A percentile compares a stretch with the other conserved stretches of the same genome.
These are phyloP conservation scores for Phialophora verrucosa DNA, from an alignment of 2,329 filamentous ascomycete genomes.

Conservation along the genomic window DNA sequence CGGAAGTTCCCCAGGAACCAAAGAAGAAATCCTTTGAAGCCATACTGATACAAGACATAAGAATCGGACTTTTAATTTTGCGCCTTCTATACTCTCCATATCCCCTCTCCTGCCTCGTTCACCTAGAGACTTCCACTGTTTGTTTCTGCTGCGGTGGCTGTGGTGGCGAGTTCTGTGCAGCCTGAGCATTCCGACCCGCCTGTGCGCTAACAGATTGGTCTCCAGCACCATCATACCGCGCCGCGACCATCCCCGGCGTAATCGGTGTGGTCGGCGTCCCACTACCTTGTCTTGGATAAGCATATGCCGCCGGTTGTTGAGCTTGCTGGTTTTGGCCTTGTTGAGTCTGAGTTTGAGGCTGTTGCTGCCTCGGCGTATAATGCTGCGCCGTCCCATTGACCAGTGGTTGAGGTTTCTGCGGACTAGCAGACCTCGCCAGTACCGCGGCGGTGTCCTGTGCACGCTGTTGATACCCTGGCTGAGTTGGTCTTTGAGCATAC, in stretches of 20 bases:
- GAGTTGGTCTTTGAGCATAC: conserved; percentile 36
- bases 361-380: conserved; percentile 25
- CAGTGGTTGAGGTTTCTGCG: conserved; percentile 36
- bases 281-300: conserved; percentile 26
- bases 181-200: conserved; percentile 6
- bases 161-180: conserved; percentile 6
- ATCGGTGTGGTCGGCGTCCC: conserved; percentile 25
- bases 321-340: conserved; percentile 1
- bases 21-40: background rate
- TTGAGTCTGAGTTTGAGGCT: conserved; percentile 11
- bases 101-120: background rate
- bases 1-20: background rate
- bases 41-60: background rate
- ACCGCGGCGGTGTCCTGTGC: conserved; percentile 35
- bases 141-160: conserved; percentile 17
- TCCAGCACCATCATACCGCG: conserved; percentile 19
- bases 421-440: conserved; percentile 29
- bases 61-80: background rate
- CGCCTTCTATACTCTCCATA: background rate
- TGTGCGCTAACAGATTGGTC: conserved; percentile 1
- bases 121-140: conserved; percentile 30
- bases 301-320: conserved; percentile 24
- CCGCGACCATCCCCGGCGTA: conserved; percentile 5
- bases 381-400: conserved; percentile 32
- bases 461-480: conserved; percentile 42